Evolutionary conservation across 2,329 filamentous ascomycete genomes (phyloP).

Genomic region (Talaromyces sp.): DNA sequence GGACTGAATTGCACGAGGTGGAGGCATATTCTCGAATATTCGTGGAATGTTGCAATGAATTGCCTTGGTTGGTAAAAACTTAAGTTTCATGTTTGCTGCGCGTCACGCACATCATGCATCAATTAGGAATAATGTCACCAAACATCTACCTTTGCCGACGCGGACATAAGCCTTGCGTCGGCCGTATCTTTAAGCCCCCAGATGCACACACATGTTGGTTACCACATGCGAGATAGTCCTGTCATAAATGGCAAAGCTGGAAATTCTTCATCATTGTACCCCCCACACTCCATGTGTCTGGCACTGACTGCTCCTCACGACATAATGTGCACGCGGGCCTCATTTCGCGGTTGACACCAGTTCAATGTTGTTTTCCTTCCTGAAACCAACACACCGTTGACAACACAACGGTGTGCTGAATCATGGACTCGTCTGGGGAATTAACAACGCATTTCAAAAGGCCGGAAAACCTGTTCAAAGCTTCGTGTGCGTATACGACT

Average conservation of each 20-base stretch:
- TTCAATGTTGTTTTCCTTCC: background rate
- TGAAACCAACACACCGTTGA: background rate
- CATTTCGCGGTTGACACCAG: background rate
- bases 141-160: too few species aligned
- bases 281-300: background rate
- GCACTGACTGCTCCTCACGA: background rate
- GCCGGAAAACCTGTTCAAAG: background rate
- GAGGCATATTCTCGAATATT: background rate
- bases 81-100: background rate
- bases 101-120: background rate
- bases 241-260: background rate
- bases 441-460: background rate
- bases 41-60: background rate
- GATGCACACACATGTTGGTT: background rate
- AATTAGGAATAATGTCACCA: background rate
- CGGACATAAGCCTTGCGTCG: too few species aligned
- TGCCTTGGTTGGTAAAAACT: background rate
- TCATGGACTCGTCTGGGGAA: background rate
- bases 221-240: background rate
- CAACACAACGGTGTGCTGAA: background rate
- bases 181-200: background rate
- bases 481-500: background rate
- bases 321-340: background rate
- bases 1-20: too few species aligned
- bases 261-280: background rate